Base-by-base conservation (phyloP, 768 basidiomycete species). In the Hygrophoropsis aurantiaca region DNA sequence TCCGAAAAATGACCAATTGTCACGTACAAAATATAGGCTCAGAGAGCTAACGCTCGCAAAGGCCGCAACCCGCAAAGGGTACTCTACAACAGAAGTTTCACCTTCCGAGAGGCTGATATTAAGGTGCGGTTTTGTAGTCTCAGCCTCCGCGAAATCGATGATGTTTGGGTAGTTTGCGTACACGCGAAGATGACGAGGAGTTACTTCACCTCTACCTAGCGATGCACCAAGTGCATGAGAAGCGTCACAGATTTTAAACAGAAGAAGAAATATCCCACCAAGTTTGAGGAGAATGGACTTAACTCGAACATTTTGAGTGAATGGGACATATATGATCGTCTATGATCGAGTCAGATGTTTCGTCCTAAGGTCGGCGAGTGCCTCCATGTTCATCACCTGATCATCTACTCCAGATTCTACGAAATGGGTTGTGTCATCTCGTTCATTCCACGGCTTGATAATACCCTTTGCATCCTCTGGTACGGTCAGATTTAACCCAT, bases 391-490 rank as follows among this genome's bases (percentile, higher is more conserved):
- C 49, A 72, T 40, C 50, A 87, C 90, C 78, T 93, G 88, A 59
- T 93, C 90, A 54, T 93, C 90, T 11, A 91, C 90, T 25, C 81
- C 84, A 0, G 90, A 91, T 16, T 92, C 85, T 11, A 81, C 82
- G 50, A 70, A 91, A 52, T 72, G 74, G 3, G 66, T 66, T 10
- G 78, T 83, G 41, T 85, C 81, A 19, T 92, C 87, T 37, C 90
- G 72, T 55, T 87, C 74, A 46, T 84, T 77, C 90, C 90, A 93
- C 3, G 85, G 81, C 64, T 93, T 93, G 51, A 93, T 85, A 30
- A 90, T 65, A 11, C 70, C 78, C 52, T 80, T 83, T 1, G 90
- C 90, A 55, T 85, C 77, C 61, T 92, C 90, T 20, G 90, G 90
- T n/a, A 89, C 75, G 5, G 78, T 76, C 44, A 92, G 68, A 59